These are phyloP conservation scores for Oxyria digyna DNA, from an alignment of 148 eudicot species.

Conservation along the genomic window DNA sequence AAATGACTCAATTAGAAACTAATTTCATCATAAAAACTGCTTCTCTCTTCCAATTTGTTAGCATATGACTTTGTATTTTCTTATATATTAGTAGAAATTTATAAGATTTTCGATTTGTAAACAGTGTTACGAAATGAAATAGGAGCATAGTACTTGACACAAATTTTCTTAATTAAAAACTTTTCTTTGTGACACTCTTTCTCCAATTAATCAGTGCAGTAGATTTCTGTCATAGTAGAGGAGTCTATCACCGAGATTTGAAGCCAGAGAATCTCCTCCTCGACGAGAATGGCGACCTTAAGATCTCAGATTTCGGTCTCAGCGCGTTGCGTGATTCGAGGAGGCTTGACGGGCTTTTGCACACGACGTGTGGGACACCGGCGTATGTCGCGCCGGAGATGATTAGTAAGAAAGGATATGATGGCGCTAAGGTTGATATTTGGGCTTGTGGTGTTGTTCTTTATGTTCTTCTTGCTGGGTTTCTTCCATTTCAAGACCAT, in stretches of 20 bases:
- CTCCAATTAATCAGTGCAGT: constrained; percentile 65
- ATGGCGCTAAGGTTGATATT: constrained; percentile 69
- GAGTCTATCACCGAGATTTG: constrained; percentile 74
- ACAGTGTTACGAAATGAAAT: too few relatives aligned
- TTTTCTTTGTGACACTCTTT: too few relatives aligned
- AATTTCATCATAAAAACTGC: too few relatives aligned
- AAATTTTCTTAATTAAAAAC: too few relatives aligned
- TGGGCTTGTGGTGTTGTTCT: constrained; percentile 84
- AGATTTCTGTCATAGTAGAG: constrained; percentile 83
- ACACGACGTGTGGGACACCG: constrained; percentile 88
- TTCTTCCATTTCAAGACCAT: constrained; percentile 42
- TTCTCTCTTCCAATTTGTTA: too few relatives aligned
- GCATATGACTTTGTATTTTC: too few relatives aligned
- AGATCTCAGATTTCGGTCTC: constrained; percentile 67
- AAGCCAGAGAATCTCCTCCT: constrained; percentile 77
- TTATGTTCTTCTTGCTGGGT: constrained; percentile 62
- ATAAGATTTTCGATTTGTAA: too few relatives aligned
- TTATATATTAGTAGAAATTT: too few relatives aligned
- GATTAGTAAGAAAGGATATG: constrained; percentile 53
- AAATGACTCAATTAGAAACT: too few relatives aligned
- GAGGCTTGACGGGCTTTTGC: constrained; percentile 62
- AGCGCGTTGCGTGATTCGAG: constrained; percentile 50
- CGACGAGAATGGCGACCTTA: constrained; percentile 49
- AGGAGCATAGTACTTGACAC: too few relatives aligned
- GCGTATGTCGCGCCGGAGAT: constrained; percentile 88